These are phyloP conservation scores for Saposhnikovia divaricata DNA, from an alignment of 129 eudicot genomes.

Conservation along the genomic window DNA sequence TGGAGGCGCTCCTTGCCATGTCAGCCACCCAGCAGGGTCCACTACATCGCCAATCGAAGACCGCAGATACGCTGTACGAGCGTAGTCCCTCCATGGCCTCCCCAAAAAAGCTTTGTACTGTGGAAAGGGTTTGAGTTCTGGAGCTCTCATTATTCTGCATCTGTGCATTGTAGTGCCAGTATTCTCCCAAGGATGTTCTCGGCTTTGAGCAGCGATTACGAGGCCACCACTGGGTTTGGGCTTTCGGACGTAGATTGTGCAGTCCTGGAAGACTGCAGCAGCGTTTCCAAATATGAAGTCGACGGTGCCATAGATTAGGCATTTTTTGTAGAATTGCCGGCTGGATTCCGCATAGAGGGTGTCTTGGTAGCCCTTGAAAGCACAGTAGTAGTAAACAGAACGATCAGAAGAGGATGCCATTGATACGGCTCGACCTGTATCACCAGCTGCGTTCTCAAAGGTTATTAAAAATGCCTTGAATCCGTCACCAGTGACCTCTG, in stretches of 20 bases:
- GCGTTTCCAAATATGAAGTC: slow-evolving; percentile 4
- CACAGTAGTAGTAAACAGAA: background rate
- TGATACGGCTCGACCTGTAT: background rate
- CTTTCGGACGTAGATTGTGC: background rate
- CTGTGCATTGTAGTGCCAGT: background rate
- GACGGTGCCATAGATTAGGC: background rate
- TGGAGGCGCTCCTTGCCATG: background rate
- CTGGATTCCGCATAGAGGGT: background rate
- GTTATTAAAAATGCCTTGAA: background rate
- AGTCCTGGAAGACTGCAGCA: background rate
- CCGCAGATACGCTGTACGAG: background rate
- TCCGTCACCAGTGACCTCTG: background rate
- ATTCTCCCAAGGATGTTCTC: background rate
- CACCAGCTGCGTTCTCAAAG: slow-evolving; percentile 4
- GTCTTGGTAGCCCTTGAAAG: slow-evolving; percentile 9
- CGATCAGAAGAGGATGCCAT: background rate
- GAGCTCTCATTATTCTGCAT: background rate
- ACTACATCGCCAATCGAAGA: background rate
- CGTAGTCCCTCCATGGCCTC: background rate
- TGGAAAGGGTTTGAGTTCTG: background rate
- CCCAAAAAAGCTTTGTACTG: background rate
- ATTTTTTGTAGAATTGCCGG: background rate
- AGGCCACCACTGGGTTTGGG: background rate
- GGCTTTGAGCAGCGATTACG: background rate
- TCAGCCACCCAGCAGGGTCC: background rate